Conservation (phyloP, 768 basidiomycete species). For the Kwoniella mangroviensis region DNA sequence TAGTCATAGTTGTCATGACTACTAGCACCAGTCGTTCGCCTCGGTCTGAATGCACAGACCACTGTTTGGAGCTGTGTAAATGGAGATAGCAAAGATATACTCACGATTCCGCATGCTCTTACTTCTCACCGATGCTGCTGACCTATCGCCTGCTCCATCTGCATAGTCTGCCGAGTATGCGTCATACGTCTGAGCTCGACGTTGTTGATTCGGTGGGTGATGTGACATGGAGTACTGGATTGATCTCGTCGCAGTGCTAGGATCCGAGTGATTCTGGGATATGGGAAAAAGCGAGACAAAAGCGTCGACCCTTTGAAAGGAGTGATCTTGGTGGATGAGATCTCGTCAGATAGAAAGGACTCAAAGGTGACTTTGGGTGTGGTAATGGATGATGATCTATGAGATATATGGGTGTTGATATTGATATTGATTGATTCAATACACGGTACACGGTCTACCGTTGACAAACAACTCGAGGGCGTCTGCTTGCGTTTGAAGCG, state of each 20-base stretch:
- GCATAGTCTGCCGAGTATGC: conserved; percentile 23
- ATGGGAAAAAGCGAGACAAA: no score
- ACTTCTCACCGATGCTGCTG: conserved; percentile 29
- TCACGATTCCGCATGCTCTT: conserved; percentile 42
- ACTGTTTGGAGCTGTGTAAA: background rate
- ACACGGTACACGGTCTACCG: no score
- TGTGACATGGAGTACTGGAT: conserved; percentile 11
- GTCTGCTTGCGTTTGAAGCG: no score
- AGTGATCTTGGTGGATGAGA: no score
- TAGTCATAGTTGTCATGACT: background rate
- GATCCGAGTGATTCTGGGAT: no score
- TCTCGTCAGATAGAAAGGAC: no score
- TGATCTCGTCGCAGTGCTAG: background rate
- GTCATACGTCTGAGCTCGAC: conserved; percentile 47
- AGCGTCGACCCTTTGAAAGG: no score
- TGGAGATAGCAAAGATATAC: conserved; percentile 1
- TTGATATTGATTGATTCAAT: no score
- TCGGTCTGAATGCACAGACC: conserved; percentile 4
- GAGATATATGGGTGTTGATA: no score
- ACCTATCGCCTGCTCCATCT: conserved; percentile 16
- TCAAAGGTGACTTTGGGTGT: no score
- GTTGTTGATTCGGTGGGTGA: conserved; percentile 27
- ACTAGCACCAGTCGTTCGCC: background rate
- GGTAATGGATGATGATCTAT: no score
- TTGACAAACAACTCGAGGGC: no score